Evolutionary conservation across 768 basidiomycete species (phyloP).

Genomic region (Rhizopogon sp.): DNA sequence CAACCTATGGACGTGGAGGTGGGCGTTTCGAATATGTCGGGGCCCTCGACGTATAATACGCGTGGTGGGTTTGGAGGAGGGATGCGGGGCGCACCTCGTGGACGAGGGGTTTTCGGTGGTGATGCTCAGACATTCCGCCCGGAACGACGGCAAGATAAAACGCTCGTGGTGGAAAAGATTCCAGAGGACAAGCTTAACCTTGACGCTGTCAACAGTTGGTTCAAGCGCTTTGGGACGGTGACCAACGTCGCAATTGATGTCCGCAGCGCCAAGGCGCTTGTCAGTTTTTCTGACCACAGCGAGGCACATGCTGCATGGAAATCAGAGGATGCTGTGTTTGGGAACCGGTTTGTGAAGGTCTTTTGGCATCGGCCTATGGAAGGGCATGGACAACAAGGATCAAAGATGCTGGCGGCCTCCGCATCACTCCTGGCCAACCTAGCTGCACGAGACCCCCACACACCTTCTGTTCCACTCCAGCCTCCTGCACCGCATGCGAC

Average conservation of each 20-base stretch:
- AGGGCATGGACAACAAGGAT: slow-evolving; percentile 79
- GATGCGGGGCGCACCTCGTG: slow-evolving; percentile 40
- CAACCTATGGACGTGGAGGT: slow-evolving; percentile 31
- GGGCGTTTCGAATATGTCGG: slow-evolving; percentile 25
- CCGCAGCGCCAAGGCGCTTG: slow-evolving; percentile 71
- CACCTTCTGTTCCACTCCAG: slow-evolving; percentile 8
- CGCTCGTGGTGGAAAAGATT: slow-evolving; percentile 92
- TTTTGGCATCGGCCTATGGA: slow-evolving; percentile 95
- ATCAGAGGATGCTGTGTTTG: slow-evolving; percentile 91
- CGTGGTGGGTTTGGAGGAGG: slow-evolving; percentile 30
- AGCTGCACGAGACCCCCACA: slow-evolving; percentile 26
- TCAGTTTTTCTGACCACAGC: slow-evolving; percentile 79
- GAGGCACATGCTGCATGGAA: slow-evolving; percentile 91
- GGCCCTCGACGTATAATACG: slow-evolving; percentile 10
- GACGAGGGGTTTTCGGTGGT: slow-evolving; percentile 55
- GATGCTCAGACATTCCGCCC: slow-evolving; percentile 65
- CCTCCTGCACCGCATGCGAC: slow-evolving; percentile 14
- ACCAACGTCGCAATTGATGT: slow-evolving; percentile 88
- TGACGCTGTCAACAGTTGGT: slow-evolving; percentile 79
- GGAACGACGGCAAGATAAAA: slow-evolving; percentile 67
- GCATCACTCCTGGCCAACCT: slow-evolving; percentile 72
- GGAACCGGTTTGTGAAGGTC: slow-evolving; percentile 90
- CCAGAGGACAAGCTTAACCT: slow-evolving; percentile 78
- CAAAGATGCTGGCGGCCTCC: slow-evolving; percentile 76
- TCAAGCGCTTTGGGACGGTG: slow-evolving; percentile 88